Evolutionary conservation across 2,329 filamentous ascomycete species (phyloP).

Genomic region (Allantophomopsis cytisporea): DNA sequence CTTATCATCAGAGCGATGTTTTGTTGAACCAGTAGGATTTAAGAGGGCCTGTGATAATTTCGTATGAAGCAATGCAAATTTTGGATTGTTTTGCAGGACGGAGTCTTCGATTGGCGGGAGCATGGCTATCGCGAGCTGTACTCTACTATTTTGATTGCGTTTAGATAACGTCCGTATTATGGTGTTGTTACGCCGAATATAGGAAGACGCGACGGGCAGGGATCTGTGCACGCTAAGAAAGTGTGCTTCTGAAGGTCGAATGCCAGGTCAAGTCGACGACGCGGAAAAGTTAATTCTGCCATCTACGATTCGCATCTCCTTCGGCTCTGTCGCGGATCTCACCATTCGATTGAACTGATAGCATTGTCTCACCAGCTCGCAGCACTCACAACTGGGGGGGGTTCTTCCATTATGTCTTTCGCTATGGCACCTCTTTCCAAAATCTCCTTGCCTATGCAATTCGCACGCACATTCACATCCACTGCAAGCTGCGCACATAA

Average conservation of each 20-base stretch:
- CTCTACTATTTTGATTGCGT: neutral
- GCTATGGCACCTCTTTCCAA: too few relatives aligned
- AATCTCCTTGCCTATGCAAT: slow-evolving; percentile 11
- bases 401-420: too few relatives aligned
- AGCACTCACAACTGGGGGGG: too few relatives aligned
- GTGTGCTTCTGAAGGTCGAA: neutral
- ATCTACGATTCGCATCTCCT: neutral
- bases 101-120: slow-evolving; percentile 42
- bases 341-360: too few relatives aligned
- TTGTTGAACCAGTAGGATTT: slow-evolving; percentile 43
- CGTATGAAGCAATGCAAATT: slow-evolving; percentile 44
- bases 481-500: slow-evolving; percentile 14
- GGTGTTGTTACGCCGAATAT: slow-evolving; percentile 1
- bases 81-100: slow-evolving; percentile 40
- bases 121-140: slow-evolving; percentile 23
- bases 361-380: too few relatives aligned
- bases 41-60: slow-evolving; percentile 38
- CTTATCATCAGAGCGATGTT: slow-evolving; percentile 31
- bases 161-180: neutral
- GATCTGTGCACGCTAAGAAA: neutral
- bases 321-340: too few relatives aligned
- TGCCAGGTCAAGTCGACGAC: neutral
- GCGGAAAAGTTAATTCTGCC: neutral
- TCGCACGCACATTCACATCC: slow-evolving; percentile 18
- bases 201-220: neutral